Evolutionary conservation across 495 filamentous ascomycete genomes (phyloP), one percentile per base, ranked within the genome.

Genomic region (Aspergillus bertholletiae): DNA sequence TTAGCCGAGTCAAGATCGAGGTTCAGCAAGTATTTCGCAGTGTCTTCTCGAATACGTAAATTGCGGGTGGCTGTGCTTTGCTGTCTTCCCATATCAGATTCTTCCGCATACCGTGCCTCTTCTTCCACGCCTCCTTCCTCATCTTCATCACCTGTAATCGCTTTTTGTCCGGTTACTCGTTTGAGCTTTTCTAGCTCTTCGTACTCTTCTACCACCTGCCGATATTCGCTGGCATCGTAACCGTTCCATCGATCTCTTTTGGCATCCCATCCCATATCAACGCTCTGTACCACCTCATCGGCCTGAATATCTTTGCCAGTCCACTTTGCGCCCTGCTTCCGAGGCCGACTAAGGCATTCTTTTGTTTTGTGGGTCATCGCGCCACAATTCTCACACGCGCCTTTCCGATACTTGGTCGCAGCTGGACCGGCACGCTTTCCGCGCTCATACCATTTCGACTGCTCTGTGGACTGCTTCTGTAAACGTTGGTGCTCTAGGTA

Each of bases 241-340:
- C 91, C 92, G 68, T 96, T 96, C 92, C 93, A 98, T 39, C 93
- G 81, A 74, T 98, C 94, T 61, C 94, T 78, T 76, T 98, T 98
- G n/a, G 94, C 94, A 72, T 97, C 94, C 91, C 93, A 98, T 3
- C 92, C 90, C 21, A 96, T 71, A 47, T 88, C 80, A 20, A 96
- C 88, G 51, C 92, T 83, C 63, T 94, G 86, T 37, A 96, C 75
- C n/a, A 85, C 70, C 64, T 97, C 91, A 71, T 98, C 94, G 21
- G 92, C 90, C 64, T 95, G 84, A 56, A 98, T 98, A 71, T 97
- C 84, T 60, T 83, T 87, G 5, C 94, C 94, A 0, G 91, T 96
- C 87, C 88, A 97, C 67, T 86, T 90, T 3, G 94, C 94, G 46
- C 95, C 95, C 26, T 88, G 82, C 56, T 95, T 95, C 55, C 94